Base-by-base conservation (phyloP, 1,284 basidiomycete genomes). In the Ganoderma resinaceum region DNA sequence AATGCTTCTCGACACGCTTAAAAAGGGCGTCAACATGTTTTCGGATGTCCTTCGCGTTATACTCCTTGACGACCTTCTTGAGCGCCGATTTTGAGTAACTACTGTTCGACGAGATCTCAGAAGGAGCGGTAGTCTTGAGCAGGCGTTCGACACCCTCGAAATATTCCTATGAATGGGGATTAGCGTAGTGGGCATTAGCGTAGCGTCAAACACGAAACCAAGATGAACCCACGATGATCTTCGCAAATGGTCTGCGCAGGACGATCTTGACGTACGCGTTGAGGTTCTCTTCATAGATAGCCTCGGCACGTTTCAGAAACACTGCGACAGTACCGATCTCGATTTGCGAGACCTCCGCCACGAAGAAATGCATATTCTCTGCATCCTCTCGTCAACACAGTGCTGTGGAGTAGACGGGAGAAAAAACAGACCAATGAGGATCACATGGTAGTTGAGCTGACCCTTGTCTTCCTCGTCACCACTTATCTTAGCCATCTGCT, bases 351-450 rank as follows among this genome's bases (percentile, higher is more conserved):
- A 93, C 89, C 77, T 97, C 95, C 0, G 91, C 88, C 49, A 95
- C 88, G 77, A 98, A 97, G 77, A 95, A 91, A 74, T 96, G 93
- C 95, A 97, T 97, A 78, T 99, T 99, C 80, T 98, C 97, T 98
- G 76, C 11, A 16, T 37, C 26, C 63, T 3, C 4, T 18, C 62
- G 61, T 37, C 11, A 62, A 31, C 7, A 29, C 65, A 46, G 67
- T 49, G 23, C 43, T 16, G 29, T 18, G 6, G 23, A 11, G 9
- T 29, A 7, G 63, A 59, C 33, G 7, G 23, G 11, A 49, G 0
- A 6, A 59, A 42, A n/a, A 42, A 84, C 92, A 75, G 73, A 96
- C 96, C 96, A 69, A 99, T 95, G 72, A 99, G 86, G 75, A 98
- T 92, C 73, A 99, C 95, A 77, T 98, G 95, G 76, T 97, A 98